phyloP scores from a whole-genome alignment of 2,329 filamentous ascomycete species.

The Aspergillus versicolor region DNA sequence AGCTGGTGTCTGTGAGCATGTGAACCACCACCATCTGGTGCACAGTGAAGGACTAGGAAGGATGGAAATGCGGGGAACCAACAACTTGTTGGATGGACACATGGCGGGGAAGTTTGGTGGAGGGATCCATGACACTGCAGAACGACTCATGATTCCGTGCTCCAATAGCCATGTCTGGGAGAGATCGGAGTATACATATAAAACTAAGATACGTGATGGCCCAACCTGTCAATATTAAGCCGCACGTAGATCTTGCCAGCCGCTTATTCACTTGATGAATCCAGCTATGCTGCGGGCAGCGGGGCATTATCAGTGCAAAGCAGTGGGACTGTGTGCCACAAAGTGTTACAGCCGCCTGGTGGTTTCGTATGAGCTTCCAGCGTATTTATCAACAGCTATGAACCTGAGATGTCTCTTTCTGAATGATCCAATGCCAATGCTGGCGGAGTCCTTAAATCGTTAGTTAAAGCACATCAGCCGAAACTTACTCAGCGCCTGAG shows the following conservation, averaged over 20 bases:
- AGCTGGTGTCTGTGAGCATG: not conserved
- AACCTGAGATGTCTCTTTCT: not conserved
- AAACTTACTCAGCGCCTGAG: conserved; percentile 10
- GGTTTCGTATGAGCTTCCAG: not conserved
- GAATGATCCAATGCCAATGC: not conserved
- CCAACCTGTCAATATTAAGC: not conserved
- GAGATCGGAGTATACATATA: not conserved
- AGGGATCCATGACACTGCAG: not conserved
- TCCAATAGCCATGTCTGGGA: not conserved
- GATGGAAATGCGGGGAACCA: conserved; percentile 2
- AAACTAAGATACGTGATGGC: not conserved
- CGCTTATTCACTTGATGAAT: not conserved
- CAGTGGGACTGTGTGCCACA: not conserved
- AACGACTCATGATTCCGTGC: not conserved
- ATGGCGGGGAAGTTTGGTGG: not conserved
- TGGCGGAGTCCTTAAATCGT: not conserved
- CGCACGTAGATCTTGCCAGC: not conserved
- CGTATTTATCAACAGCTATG: not conserved
- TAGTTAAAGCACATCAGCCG: not conserved
- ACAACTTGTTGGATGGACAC: not conserved
- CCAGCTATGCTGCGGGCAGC: not conserved
- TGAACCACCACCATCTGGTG: not conserved
- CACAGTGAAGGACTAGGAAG: not conserved
- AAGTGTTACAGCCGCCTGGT: not conserved
- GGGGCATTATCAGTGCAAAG: not conserved